These are phyloP conservation scores for Ascochyta pisi DNA, from an alignment of 2,329 filamentous ascomycete genomes.

Conservation along the genomic window DNA sequence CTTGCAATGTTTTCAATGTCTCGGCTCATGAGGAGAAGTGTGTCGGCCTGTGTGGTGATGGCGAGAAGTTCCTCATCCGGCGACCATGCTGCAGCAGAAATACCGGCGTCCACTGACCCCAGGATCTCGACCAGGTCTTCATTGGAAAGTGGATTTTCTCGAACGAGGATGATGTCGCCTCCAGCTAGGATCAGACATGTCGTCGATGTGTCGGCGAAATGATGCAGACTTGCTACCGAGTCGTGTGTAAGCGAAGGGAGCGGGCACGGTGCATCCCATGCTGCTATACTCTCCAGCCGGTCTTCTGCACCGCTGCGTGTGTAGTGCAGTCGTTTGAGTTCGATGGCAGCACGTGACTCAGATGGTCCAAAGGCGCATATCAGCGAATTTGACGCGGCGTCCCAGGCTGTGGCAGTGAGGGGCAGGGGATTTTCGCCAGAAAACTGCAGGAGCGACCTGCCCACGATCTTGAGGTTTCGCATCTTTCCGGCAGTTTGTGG, in stretches of 20 bases:
- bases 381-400: conserved; percentile 76
- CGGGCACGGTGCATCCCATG: conserved; percentile 88
- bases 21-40: conserved; percentile 89
- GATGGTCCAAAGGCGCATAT: conserved; percentile 87
- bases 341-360: conserved; percentile 71
- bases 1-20: conserved; percentile 85
- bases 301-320: conserved; percentile 52
- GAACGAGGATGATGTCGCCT: conserved; percentile 87
- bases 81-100: conserved; percentile 89
- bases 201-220: conserved; percentile 80
- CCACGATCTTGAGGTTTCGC: conserved; percentile 86
- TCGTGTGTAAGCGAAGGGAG: conserved; percentile 78
- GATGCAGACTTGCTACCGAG: conserved; percentile 78
- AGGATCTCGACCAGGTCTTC: conserved; percentile 92
- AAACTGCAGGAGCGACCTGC: conserved; percentile 68
- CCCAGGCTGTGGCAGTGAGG: conserved; percentile 84
- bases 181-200: conserved; percentile 85
- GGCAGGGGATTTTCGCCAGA: conserved; percentile 61
- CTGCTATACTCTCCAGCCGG: conserved; percentile 65
- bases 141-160: conserved; percentile 70
- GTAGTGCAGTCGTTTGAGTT: conserved; percentile 66
- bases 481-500: conserved; percentile 56
- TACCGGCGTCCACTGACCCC: conserved; percentile 90
- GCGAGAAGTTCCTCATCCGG: conserved; percentile 91
- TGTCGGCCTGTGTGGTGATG: conserved; percentile 79